A percentile compares a stretch with the other conserved stretches of the same genome.
Evolutionary conservation across 2,329 filamentous ascomycete genomes (phyloP).

Genomic region (Cordyceps militaris): DNA sequence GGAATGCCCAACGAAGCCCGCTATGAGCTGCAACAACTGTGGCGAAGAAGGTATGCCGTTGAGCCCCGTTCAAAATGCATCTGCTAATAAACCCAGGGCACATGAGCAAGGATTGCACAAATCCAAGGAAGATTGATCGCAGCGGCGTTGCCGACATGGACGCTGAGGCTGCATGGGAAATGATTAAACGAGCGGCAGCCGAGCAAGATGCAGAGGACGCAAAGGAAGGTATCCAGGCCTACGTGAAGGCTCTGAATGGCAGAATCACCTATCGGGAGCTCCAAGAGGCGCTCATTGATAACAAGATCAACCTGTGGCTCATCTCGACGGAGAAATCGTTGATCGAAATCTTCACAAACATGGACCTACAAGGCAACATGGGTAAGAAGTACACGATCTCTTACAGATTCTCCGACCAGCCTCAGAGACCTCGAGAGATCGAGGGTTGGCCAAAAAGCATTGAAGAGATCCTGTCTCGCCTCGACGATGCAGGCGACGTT

Average conservation of each 20-base stretch:
- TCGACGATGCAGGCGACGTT: slow-evolving; percentile 59
- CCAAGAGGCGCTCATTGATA: slow-evolving; percentile 51
- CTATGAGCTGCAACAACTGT: slow-evolving; percentile 55
- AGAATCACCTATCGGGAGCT: slow-evolving; percentile 52
- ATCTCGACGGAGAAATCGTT: slow-evolving; percentile 54
- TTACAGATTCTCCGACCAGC: slow-evolving; percentile 53
- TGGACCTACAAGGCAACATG: slow-evolving; percentile 64
- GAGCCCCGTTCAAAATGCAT: background rate
- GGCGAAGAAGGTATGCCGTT: slow-evolving; percentile 45
- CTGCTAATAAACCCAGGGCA: slow-evolving; percentile 41
- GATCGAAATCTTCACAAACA: slow-evolving; percentile 56
- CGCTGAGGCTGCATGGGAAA: slow-evolving; percentile 51
- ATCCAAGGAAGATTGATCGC: slow-evolving; percentile 52
- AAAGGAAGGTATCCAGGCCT: slow-evolving; percentile 52
- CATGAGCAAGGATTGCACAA: slow-evolving; percentile 46
- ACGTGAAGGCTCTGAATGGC: slow-evolving; percentile 51
- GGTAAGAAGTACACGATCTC: slow-evolving; percentile 58
- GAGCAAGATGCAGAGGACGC: slow-evolving; percentile 55
- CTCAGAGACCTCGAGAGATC: slow-evolving; percentile 51
- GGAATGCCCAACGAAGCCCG: slow-evolving; percentile 55
- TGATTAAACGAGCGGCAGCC: slow-evolving; percentile 43
- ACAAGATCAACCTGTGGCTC: slow-evolving; percentile 49
- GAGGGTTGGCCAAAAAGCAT: slow-evolving; percentile 51
- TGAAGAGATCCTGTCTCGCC: slow-evolving; percentile 55
- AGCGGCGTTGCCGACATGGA: slow-evolving; percentile 39